Evolutionary conservation across 306 rosid species (phyloP).

Genomic region (Comarum palustre): DNA sequence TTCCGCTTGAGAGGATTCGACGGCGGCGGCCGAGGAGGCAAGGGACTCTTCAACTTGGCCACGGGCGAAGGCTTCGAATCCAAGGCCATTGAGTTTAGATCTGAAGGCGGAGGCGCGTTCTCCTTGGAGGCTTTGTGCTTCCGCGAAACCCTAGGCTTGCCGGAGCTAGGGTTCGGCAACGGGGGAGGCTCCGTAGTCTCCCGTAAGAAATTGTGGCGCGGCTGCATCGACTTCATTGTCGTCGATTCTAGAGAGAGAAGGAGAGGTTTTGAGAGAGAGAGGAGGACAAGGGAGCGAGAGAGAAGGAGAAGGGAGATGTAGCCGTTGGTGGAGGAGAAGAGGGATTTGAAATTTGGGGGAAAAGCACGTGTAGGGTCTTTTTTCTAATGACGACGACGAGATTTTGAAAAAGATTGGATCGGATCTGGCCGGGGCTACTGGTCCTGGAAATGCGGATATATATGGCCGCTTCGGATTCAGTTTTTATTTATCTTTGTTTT

Average conservation of each 20-base stretch:
- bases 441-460: background rate
- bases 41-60: slow-evolving; percentile 61
- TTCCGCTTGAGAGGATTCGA: slow-evolving; percentile 91
- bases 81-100: slow-evolving; percentile 40
- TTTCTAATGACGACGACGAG: background rate
- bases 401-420: slow-evolving; percentile 18
- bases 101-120: slow-evolving; percentile 65
- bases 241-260: slow-evolving; percentile 12
- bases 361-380: slow-evolving; percentile 30
- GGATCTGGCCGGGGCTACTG: slow-evolving; percentile 7
- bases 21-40: slow-evolving; percentile 88
- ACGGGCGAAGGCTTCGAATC: slow-evolving; percentile 55
- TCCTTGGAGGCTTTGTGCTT: slow-evolving; percentile 63
- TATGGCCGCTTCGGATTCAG: background rate
- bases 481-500: background rate
- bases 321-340: slow-evolving; percentile 32
- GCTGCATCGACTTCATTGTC: slow-evolving; percentile 71
- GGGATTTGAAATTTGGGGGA: slow-evolving; percentile 46
- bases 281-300: slow-evolving; percentile 33
- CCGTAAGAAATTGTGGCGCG: slow-evolving; percentile 57
- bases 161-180: slow-evolving; percentile 50
- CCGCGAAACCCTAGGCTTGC: slow-evolving; percentile 51
- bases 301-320: slow-evolving; percentile 23
- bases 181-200: slow-evolving; percentile 52
- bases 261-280: slow-evolving; percentile 19